A percentile compares a stretch with the other conserved stretches of the same genome.
Evolutionary conservation across 345 rosid species (phyloP).

Genomic region (Balakata baccata): DNA sequence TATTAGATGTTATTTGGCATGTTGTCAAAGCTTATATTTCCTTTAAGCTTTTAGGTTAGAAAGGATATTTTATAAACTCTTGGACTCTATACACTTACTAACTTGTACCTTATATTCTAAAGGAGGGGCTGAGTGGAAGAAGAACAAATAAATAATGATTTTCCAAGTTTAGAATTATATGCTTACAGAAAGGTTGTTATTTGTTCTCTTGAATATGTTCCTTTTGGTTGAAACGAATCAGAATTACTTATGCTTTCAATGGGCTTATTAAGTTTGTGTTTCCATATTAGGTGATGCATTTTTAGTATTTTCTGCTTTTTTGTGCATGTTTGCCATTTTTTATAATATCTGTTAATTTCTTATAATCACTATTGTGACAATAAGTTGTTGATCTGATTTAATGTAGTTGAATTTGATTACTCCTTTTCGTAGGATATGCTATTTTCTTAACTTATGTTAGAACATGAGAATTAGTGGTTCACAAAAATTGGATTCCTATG

Average conservation of each 20-base stretch:
- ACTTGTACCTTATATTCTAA: neutral
- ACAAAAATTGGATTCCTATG: neutral
- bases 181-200: neutral
- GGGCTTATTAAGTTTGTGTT: neutral
- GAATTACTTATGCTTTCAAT: neutral
- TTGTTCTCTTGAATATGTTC: neutral
- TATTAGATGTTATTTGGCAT: neutral
- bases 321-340: neutral
- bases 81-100: no score
- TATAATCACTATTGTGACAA: neutral
- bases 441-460: neutral
- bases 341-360: neutral
- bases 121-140: neutral
- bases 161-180: neutral
- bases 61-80: neutral
- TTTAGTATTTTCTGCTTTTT: constrained; percentile 1
- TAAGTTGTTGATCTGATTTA: neutral
- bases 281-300: neutral
- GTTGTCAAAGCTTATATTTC: neutral
- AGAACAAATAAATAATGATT: neutral
- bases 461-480: neutral
- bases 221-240: neutral
- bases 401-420: neutral
- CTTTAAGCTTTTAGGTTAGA: neutral
- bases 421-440: neutral